Conservation (phyloP, 2,329 filamentous ascomycete species). For the Aspergillus eucalypticola region DNA sequence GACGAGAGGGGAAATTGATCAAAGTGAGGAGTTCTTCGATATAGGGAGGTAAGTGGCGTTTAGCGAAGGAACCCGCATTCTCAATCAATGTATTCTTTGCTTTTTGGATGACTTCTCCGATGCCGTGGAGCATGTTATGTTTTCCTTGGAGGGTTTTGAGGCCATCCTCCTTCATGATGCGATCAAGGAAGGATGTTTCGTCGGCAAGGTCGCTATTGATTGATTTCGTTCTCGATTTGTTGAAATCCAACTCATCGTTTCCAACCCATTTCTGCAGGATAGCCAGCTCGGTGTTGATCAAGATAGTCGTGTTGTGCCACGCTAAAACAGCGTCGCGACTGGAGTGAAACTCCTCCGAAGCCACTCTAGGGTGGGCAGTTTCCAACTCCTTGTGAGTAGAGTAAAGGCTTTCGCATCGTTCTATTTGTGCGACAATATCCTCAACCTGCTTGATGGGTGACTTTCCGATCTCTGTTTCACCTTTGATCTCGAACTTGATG, state of each 20-base stretch:
- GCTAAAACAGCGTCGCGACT: constrained; percentile 87
- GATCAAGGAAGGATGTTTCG: constrained; percentile 90
- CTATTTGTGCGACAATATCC: constrained; percentile 86
- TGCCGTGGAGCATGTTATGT: constrained; percentile 78
- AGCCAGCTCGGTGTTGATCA: constrained; percentile 91
- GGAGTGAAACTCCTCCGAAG: constrained; percentile 73
- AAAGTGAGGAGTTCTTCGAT: constrained; percentile 94
- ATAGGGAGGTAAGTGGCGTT: constrained; percentile 89
- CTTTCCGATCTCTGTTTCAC: constrained; percentile 87
- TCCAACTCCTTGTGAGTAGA: constrained; percentile 76
- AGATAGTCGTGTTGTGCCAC: constrained; percentile 95
- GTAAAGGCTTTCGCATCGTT: constrained; percentile 82
- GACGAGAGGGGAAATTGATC: constrained; percentile 93
- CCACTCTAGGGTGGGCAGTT: constrained; percentile 71
- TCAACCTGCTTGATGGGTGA: constrained; percentile 83
- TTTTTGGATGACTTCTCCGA: constrained; percentile 86
- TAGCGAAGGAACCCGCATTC: constrained; percentile 80
- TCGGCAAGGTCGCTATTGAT: constrained; percentile 74
- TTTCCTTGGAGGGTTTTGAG: constrained; percentile 83
- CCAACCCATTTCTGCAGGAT: constrained; percentile 96
- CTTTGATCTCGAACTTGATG: constrained; percentile 90
- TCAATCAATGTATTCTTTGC: constrained; percentile 87
- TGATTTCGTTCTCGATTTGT: constrained; percentile 69
- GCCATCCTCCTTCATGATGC: constrained; percentile 92
- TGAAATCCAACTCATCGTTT: constrained; percentile 91